Conservation (phyloP, 768 basidiomycete species). For the Austroboletus festivus region DNA sequence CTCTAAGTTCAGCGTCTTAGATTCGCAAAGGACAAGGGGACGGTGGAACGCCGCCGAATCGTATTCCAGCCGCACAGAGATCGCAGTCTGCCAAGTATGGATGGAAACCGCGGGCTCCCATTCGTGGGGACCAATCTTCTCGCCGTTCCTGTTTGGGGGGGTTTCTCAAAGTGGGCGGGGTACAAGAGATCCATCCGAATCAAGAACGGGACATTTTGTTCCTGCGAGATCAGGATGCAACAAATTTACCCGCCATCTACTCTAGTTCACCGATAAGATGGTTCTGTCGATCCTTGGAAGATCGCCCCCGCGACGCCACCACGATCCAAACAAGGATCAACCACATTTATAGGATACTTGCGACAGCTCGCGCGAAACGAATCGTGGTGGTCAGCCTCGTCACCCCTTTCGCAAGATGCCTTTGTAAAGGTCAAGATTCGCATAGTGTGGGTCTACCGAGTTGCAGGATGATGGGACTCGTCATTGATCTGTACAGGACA, state of each 20-base stretch:
- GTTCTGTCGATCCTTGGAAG: slow-evolving; percentile 12
- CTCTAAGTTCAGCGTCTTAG: not conserved
- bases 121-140: slow-evolving; percentile 12
- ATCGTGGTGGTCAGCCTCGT: not conserved
- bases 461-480: too few species aligned
- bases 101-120: slow-evolving; percentile 1
- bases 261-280: not conserved
- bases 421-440: not conserved
- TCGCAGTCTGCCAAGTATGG: not conserved
- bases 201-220: not conserved
- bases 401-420: not conserved
- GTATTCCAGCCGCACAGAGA: not conserved
- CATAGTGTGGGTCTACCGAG: not conserved
- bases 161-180: not conserved
- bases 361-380: not conserved
- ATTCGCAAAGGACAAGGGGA: not conserved
- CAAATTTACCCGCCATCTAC: not conserved
- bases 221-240: not conserved
- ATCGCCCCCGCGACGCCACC: not conserved
- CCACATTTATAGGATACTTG: not conserved
- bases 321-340: slow-evolving; percentile 1
- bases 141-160: slow-evolving; percentile 1
- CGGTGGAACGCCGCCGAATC: slow-evolving; percentile 3
- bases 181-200: slow-evolving; percentile 6
- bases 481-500: too few species aligned